phyloP scores from a whole-genome alignment of 495 filamentous ascomycete species.

The Pseudoneurospora amorphoporcata region DNA sequence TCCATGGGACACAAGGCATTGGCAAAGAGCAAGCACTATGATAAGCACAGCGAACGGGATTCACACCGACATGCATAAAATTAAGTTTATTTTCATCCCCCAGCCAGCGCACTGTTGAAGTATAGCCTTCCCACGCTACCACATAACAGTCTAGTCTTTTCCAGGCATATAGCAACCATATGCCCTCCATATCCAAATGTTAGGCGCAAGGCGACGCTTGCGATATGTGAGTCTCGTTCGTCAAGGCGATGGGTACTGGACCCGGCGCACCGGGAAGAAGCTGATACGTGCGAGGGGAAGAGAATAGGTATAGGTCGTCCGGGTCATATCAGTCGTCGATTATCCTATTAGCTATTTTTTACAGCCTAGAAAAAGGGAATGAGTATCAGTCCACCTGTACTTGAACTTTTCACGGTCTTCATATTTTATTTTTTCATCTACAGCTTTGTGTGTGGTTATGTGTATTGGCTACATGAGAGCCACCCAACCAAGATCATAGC shows the following conservation, averaged over 20 bases:
- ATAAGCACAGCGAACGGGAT: background rate
- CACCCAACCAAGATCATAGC: background rate
- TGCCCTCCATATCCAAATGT: background rate
- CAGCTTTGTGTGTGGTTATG: background rate
- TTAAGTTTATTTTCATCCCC: background rate
- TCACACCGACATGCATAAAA: background rate
- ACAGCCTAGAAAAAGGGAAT: conserved; percentile 10
- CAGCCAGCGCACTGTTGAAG: background rate
- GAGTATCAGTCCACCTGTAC: conserved; percentile 14
- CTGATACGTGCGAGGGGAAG: background rate
- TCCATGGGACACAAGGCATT: background rate
- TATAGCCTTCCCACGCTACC: background rate
- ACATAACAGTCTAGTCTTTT: background rate
- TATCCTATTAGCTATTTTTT: conserved; percentile 2
- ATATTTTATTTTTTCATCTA: conserved; percentile 26
- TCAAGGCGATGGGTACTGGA: background rate
- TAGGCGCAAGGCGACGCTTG: background rate
- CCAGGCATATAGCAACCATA: background rate
- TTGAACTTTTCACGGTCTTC: background rate
- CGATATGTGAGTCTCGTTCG: background rate
- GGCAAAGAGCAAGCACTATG: background rate
- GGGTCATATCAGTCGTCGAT: background rate
- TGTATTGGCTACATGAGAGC: conserved; percentile 1
- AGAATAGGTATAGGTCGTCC: conserved; percentile 1
- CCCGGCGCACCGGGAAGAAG: background rate